Percentiles rank a stretch among this genome's conserved stretches.
Conservation (phyloP, 768 basidiomycete genomes). For the Macrolepiota albuminosa region DNA sequence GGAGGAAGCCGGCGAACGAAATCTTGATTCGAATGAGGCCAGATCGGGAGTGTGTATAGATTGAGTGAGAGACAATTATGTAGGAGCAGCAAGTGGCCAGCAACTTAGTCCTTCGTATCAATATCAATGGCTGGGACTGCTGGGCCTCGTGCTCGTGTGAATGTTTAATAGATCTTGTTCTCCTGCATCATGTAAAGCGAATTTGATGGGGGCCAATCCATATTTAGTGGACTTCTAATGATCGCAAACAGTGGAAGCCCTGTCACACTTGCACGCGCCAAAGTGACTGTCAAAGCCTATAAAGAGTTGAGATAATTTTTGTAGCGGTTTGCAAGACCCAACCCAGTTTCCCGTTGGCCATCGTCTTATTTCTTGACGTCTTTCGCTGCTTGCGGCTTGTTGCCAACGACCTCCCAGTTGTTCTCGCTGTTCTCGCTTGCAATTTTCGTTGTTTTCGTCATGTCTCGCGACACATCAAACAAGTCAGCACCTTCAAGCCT, state of each 20-base stretch:
- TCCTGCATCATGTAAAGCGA: conserved; percentile 14
- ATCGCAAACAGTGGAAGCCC: conserved; percentile 24
- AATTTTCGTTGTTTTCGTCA: conserved; percentile 18
- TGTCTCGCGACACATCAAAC: conserved; percentile 32
- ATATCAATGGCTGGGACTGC: conserved; percentile 8
- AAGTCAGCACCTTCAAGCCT: conserved; percentile 46
- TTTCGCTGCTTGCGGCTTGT: conserved; percentile 11
- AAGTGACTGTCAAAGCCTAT: conserved; percentile 19
- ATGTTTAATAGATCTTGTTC: conserved; percentile 16
- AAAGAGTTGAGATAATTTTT: conserved; percentile 25
- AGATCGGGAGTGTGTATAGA: conserved; percentile 15
- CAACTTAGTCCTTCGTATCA: conserved; percentile 1
- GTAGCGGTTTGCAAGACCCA: conserved; percentile 18
- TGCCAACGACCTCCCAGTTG: conserved; percentile 11
- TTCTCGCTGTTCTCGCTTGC: conserved; percentile 8
- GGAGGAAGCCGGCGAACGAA: conserved; percentile 26
- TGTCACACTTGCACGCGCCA: conserved; percentile 27
- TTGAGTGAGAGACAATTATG: conserved; percentile 4
- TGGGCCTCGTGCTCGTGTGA: conserved; percentile 13
- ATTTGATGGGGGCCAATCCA: conserved; percentile 26
- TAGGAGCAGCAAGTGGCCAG: conserved; percentile 4
- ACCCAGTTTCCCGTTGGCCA: conserved; percentile 10
- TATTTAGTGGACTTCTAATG: conserved; percentile 17
- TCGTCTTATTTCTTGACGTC: conserved; percentile 12
- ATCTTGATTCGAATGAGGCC: conserved; percentile 17